Evolutionary conservation across 2,329 filamentous ascomycete species (phyloP), one percentile per base, ranked within the genome.

Genomic region (Fusarium coffeatum): DNA sequence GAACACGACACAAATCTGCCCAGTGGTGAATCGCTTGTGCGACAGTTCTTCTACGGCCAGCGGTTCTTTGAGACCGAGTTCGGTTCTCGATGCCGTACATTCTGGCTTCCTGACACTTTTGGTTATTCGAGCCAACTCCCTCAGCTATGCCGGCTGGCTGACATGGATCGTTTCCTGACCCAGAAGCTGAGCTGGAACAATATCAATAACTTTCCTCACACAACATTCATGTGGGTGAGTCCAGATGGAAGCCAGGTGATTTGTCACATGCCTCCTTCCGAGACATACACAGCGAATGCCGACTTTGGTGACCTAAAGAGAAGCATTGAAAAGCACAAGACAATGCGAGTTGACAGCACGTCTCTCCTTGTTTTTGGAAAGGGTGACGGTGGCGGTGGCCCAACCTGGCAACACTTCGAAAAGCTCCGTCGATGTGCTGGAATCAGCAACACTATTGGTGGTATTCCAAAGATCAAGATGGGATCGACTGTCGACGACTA

Each of bases 161-260:
- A 94, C 22, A 98, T 99, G 96, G 92, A 89, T 61, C 89, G 95
- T 34, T 99, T 99, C 84, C 92, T 99, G 76, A 99, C 96, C 0
- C 96, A 99, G 80, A 99, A 99, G 83, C 85, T 99, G 64, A 98
- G 95, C 84, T 99, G 96, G 96, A 98, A 98, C 84, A 98, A 98
- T 79, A 98, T 98, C 86, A 98, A 98, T 83, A 97, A 92, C 77
- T 99, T 98, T 82, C 96, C 96, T 0, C 96, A 98, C 78, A 98
- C 96, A 8, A 98, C 96, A 1, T 99, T 99, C 86, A 97, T 97
- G 80, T 99, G 96, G 96, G 94, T 99, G 32, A 89, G 94, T 15
- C 88, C 98, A 16, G 96, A 99, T 79, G 95, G 96, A 61, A 97
- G 93, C 76, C 96, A 98, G 77, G 96, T 99, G 71, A 89, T 99